Evolutionary conservation across 257 asterid species (phyloP), one percentile per base, ranked within the genome.

Genomic region (Plantago elongata): DNA sequence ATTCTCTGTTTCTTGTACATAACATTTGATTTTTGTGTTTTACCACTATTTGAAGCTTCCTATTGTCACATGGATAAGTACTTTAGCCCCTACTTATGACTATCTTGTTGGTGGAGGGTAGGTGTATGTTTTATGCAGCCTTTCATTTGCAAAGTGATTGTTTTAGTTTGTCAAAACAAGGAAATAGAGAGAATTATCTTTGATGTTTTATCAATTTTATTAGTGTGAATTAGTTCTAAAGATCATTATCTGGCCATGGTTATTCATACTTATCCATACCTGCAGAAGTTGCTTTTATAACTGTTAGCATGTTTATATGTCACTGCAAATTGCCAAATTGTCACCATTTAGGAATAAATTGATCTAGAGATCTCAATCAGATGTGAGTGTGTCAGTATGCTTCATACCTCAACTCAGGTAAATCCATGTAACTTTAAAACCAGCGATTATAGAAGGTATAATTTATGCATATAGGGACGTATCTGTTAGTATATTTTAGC

Each of bases 161-260:
- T 34, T 34, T 34, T 34, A 34, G 3, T 34, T 34, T 34, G 4
- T 34, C 40, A 5, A 34, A 34, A 6, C 40, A 34, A 4, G 40
- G 8, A 34, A 34, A 34, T 34, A 34, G 40, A 34, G 40, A 34
- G 40, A 34, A 34, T 34, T 34, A 37, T 64, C 60, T 42, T 51
- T 69, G 42, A 9, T 45, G 14, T 46, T 55, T 44, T 29, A 47
- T 58, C 56, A 9, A 7, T 54, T 11, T 34, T 57, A 45, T 52
- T 30, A 8, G 9, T 10, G 34, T 45, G 9, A 11, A 45, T 51
- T 22, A 29, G 51, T 60, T 58, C 70, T 77, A 43, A 49, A 51
- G 22, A 54, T 48, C 13, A 51, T 9, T 13, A 13, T 44, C 8
- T 7, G 42, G 17, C 42, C 44, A 27, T 15, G 9, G 9, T 30